Conservation (phyloP, 164 flowering plant species). For the Platanus orientalis region DNA sequence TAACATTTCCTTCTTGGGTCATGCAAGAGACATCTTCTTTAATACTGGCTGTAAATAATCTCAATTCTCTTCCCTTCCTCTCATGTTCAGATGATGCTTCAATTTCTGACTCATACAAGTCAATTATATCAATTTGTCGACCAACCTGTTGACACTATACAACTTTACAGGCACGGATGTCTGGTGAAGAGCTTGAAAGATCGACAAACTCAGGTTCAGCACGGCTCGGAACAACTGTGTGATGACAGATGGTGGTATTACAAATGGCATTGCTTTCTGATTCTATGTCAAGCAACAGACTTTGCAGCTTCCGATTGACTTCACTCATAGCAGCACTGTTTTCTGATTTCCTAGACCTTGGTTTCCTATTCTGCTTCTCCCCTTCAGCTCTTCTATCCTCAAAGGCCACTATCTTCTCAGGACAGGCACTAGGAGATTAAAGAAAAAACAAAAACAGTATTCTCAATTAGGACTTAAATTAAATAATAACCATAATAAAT, state of each 20-base stretch:
- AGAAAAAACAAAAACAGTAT: background rate
- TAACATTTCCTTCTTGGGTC: background rate
- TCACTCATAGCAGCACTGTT: slow-evolving; percentile 29
- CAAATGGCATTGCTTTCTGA: slow-evolving; percentile 17
- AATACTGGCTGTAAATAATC: slow-evolving; percentile 42
- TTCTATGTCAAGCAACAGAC: slow-evolving; percentile 51
- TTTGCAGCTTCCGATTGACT: slow-evolving; percentile 46
- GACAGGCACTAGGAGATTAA: slow-evolving; percentile 66
- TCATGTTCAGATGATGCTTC: slow-evolving; percentile 61
- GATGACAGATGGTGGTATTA: background rate
- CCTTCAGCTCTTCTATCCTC: slow-evolving; percentile 42
- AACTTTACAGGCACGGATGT: slow-evolving; percentile 12
- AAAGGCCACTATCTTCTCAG: slow-evolving; percentile 78
- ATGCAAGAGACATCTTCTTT: slow-evolving; percentile 15
- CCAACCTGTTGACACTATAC: slow-evolving; percentile 23
- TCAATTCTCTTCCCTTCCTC: slow-evolving; percentile 58
- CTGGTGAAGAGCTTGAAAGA: slow-evolving; percentile 71
- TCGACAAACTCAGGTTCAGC: slow-evolving; percentile 45
- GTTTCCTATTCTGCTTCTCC: slow-evolving; percentile 43
- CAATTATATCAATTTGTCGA: slow-evolving; percentile 38
- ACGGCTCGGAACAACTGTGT: background rate
- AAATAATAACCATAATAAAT: background rate
- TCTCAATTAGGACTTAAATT: background rate
- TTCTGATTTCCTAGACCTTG: slow-evolving; percentile 42
- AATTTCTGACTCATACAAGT: slow-evolving; percentile 63